Evolutionary conservation across 495 filamentous ascomycete genomes (phyloP).

Genomic region (Xylaria castorea): DNA sequence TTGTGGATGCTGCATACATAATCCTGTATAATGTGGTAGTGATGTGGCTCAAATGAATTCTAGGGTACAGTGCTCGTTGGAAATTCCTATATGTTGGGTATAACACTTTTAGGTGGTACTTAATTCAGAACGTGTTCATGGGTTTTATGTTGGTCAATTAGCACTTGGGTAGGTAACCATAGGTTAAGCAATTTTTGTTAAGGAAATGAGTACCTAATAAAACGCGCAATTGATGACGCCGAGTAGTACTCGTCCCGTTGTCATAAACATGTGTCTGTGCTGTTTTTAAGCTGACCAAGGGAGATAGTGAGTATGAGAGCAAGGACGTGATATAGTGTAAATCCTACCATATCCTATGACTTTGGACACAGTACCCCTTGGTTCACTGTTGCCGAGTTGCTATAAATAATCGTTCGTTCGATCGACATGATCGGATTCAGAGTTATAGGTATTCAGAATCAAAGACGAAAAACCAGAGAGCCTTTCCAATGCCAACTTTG

Average conservation of each 20-base stretch:
- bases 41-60: background rate
- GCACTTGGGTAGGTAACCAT: background rate
- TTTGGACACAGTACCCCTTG: background rate
- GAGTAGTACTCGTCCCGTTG: background rate
- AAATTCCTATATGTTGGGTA: background rate
- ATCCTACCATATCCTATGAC: background rate
- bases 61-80: background rate
- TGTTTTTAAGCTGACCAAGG: background rate
- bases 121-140: background rate
- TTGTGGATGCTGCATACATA: background rate
- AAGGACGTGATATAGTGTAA: background rate
- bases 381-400: background rate
- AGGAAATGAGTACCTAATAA: background rate
- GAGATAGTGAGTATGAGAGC: background rate
- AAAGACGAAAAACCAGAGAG: background rate
- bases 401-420: constrained; percentile 14
- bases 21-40: background rate
- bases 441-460: background rate
- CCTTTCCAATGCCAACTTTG: background rate
- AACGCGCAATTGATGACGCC: background rate
- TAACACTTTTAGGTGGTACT: background rate
- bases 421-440: constrained; percentile 2
- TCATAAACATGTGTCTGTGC: background rate
- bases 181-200: background rate
- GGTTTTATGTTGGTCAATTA: background rate